Base-by-base conservation (phyloP, 2,329 filamentous ascomycete genomes). In the Raffaelea arxii region DNA sequence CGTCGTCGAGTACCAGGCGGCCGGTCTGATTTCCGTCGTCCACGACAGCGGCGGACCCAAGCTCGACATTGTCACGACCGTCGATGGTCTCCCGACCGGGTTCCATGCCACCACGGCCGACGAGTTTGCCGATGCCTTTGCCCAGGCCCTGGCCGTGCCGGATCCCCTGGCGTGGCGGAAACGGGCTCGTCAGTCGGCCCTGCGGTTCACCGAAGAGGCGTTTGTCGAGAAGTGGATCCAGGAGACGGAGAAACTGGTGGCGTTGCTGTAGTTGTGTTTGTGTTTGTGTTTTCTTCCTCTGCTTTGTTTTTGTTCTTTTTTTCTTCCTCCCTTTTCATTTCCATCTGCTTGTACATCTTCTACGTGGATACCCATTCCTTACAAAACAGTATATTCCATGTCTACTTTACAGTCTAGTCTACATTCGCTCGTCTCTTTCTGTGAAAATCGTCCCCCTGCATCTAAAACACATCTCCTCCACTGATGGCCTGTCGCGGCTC, bases 1-100 rank as follows among this genome's bases (percentile, higher is more conserved):
- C 2, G 90, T 97, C 16, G 92, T 98, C 36, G 92, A 98, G 69
- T 98, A 97, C 61, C 90, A 97, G 62, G 92, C 92, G 4, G 92
- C 92, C 0, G 92, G 92, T 1, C 70, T 98, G 48, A 89, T 98
- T 48, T 82, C 84, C 5, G 90, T 98, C 0, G 92, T 97, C 9
- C 92, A 98, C 58, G 74, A 96, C 63, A 92, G 86, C 43, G 92
- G 91, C 9, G 92, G 92, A 0, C 92, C 92, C 2, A 95, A 92
- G 65, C 66, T 88, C 51, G 92, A 98, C 61, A 98, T 98, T 54
- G 91, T 97, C 16, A 77, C 88, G 10, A 75, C 85, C 11, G 69
- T 92, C 30, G 82, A 92, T 53, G 88, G 86, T 4, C 68, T 83
- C 53, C 80, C 84, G 11, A 96, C 86, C 78, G 91, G 92, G 5